Evolutionary conservation across 2,329 filamentous ascomycete genomes (phyloP).

Genomic region (Curvularia sp.): DNA sequence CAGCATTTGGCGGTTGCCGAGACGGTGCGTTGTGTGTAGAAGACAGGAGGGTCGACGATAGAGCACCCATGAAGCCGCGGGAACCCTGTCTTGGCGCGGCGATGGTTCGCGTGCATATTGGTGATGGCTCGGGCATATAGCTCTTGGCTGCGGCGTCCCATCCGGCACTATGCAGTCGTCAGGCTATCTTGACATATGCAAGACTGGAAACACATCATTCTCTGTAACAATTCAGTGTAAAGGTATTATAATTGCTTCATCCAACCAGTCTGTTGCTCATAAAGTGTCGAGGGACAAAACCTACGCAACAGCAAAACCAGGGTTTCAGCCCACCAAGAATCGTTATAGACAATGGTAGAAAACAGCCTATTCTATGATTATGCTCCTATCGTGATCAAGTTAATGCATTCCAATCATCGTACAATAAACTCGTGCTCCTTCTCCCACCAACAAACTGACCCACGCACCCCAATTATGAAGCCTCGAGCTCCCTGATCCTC

Average conservation of each 20-base stretch:
- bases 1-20: conserved; percentile 13
- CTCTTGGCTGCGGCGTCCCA: conserved; percentile 4
- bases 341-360: not conserved
- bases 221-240: not conserved
- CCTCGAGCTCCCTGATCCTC: conserved; percentile 78
- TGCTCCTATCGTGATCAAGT: not conserved
- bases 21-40: conserved; percentile 10
- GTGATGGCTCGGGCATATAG: conserved; percentile 12
- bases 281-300: not conserved
- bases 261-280: not conserved
- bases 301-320: not conserved
- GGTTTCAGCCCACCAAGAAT: not conserved
- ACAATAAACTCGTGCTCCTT: not conserved
- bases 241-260: not conserved
- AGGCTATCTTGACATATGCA: not conserved
- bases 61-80: conserved; percentile 2
- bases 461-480: conserved; percentile 14
- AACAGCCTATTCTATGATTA: not conserved
- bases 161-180: conserved; percentile 15
- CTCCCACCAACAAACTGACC: not conserved
- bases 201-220: not conserved
- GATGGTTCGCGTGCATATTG: conserved; percentile 9
- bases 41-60: not conserved
- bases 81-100: conserved; percentile 6
- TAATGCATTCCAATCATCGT: not conserved